Evolutionary conservation across 73 alveolate species (phyloP), one percentile per base, ranked within the genome.

Genomic region (Uronychia setigera): DNA sequence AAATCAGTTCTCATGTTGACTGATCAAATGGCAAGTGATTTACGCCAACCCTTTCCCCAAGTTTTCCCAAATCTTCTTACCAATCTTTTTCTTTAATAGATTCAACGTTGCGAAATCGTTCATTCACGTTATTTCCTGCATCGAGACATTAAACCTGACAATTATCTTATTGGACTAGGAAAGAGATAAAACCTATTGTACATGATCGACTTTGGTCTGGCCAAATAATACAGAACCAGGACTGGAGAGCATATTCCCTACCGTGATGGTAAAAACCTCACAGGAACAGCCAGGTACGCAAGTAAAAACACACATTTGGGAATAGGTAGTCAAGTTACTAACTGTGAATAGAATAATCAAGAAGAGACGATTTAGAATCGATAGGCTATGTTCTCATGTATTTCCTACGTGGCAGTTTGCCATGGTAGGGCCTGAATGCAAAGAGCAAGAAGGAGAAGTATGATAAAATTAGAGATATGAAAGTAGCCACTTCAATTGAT

Each of bases 91-190:
- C n/a, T n/a, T n/a, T n/a, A 46, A 19, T 46, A 46, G 93, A 30
- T 94, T 9, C 60, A 83, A 0, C 33, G 91, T 1, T 33, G 81
- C 29, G 87, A 81, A 33, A 29, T 80, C 26, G 33, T 95, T 9
- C 99, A 96, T 85, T 93, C 94, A 67, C 95, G 85, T 80, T 90
- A 97, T 78, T 96, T 92, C 81, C 91, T 96, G 32, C 99, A 97
- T 87, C 78, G 99, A 75, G 99, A 97, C 87, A 95, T 97, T 5
- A 97, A 97, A 78, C 99, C 99, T 26, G 99, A 97, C 74, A 97
- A 97, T 82, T 97, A 96, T 94, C 88, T 97, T 28, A 95, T 96
- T 25, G 99, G 98, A 33, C 80, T 90, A 93, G 88, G 99, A 97
- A 57, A 80, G 88, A 75, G 95, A 83, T 29, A 92, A 89, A 75